Base-by-base conservation (phyloP, 306 rosid species). In the Cercis canadensis region DNA sequence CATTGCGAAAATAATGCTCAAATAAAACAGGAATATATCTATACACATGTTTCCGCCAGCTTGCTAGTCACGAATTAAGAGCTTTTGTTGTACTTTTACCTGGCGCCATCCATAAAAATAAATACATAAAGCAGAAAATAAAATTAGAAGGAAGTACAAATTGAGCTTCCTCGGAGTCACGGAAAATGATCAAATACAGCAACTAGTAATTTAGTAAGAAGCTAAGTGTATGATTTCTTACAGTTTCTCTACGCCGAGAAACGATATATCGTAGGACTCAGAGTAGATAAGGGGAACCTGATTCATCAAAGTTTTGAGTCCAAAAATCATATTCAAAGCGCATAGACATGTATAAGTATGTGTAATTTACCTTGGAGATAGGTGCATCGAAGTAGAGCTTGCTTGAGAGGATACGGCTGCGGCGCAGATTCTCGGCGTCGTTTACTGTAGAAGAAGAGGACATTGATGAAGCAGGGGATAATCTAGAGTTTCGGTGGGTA, bases 271-370 rank as follows among this genome's bases (percentile, higher is more conserved):
- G 62, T 93, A 93, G 4, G 87, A 76, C 1, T 77, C 52, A 10
- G 98, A 88, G 88, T 90, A 88, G 70, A 93, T 81, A 78, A 93
- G 73, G 57, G 98, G 97, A 78, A 90, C 97, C 98, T 93, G 90
- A 70, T 77, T 39, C n/a, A 57, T 19, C 3, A 52, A 74, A 64
- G 13, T 9, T 9, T 11, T 24, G 24, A 80, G 67, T 57, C 19
- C 12, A 50, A 57, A 51, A 51, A 56, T 33, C 18, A 15, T 3
- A 21, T 2, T 63, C 13, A 15, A 56, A 31, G 55, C 9, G 19
- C 50, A 56, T 21, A 32, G 4, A 10, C 11, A 15, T 2, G 11
- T 4, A 33, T 3, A 44, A 49, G 57, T 62, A 21, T 5, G 36
- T 8, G 8, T 4, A 8, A 43, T 16, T 74, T 64, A 90, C 98